phyloP scores from a whole-genome alignment of 768 basidiomycete genomes.

The Suillus cothurnatus region DNA sequence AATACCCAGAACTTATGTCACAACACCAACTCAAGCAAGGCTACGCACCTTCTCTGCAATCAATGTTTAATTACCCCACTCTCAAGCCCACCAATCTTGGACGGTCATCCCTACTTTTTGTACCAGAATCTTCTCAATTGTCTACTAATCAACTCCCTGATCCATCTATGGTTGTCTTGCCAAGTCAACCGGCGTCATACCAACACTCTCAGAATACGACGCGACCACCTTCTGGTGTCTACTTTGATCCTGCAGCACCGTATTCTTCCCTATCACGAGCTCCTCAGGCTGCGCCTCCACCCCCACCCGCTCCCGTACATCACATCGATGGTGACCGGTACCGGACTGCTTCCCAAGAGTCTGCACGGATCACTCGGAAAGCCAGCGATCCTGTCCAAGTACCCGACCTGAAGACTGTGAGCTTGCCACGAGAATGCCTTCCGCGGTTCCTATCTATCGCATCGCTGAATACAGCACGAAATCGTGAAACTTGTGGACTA shows the following conservation, averaged over 20 bases:
- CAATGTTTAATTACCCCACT: constrained; percentile 59
- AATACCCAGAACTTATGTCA: constrained; percentile 77
- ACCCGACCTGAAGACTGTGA: constrained; percentile 60
- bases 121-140: constrained; percentile 32
- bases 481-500: constrained; percentile 86
- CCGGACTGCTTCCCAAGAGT: constrained; percentile 37
- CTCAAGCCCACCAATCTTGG: constrained; percentile 36
- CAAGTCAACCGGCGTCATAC: constrained; percentile 19
- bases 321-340: constrained; percentile 29
- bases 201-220: constrained; percentile 16
- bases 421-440: constrained; percentile 73
- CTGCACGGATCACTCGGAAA: constrained; percentile 36
- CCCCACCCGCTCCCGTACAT: constrained; percentile 25
- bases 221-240: constrained; percentile 5
- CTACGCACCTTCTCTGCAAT: constrained; percentile 74
- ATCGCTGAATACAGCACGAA: constrained; percentile 71
- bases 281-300: constrained; percentile 24
- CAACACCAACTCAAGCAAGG: constrained; percentile 78
- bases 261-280: constrained; percentile 31
- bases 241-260: neutral
- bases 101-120: constrained; percentile 49
- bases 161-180: constrained; percentile 31
- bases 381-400: constrained; percentile 32
- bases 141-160: constrained; percentile 31
- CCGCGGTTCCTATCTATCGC: constrained; percentile 78